Conservation (phyloP, 2,329 filamentous ascomycete genomes). For the Rhytidhysteron rufulum region DNA sequence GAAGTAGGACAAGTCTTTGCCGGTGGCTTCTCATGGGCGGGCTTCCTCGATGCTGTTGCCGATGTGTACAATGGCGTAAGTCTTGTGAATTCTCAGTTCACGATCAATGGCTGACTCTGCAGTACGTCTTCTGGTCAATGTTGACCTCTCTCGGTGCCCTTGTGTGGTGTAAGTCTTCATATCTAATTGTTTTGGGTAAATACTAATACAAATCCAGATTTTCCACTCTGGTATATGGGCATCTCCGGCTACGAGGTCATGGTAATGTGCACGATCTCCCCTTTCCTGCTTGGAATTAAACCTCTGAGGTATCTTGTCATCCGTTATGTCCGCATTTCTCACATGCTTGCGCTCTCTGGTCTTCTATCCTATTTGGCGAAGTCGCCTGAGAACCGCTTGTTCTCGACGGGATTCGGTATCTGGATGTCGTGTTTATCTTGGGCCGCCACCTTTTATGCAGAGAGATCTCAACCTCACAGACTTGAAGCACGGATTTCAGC, state of each 20-base stretch:
- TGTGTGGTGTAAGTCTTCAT: conserved; percentile 76
- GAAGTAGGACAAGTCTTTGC: conserved; percentile 67
- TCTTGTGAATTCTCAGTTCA: conserved; percentile 8
- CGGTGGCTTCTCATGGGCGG: conserved; percentile 67
- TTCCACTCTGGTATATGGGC: conserved; percentile 98
- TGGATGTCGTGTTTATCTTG: conserved; percentile 78
- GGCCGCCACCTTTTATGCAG: conserved; percentile 76
- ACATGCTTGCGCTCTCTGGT: conserved; percentile 74
- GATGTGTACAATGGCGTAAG: conserved; percentile 89
- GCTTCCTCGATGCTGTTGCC: conserved; percentile 74
- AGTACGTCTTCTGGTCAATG: conserved; percentile 96
- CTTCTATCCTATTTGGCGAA: conserved; percentile 75
- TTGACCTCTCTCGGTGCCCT: conserved; percentile 83
- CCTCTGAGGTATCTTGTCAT: conserved; percentile 65
- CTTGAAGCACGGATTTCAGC: conserved; percentile 80
- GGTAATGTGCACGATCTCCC: conserved; percentile 79
- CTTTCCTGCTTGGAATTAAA: conserved; percentile 70
- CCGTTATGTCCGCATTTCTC: conserved; percentile 65
- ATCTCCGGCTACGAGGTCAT: conserved; percentile 93
- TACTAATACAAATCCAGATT: conserved; percentile 55
- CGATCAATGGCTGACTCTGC: conserved; percentile 7
- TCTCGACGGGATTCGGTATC: conserved; percentile 76
- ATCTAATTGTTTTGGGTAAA: not conserved
- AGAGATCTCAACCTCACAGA: conserved; percentile 67
- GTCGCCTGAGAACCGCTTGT: conserved; percentile 71